Evolutionary conservation across 192 early-diverging fungal species (phyloP).

Genomic region (Geranomyces michiganensis): DNA sequence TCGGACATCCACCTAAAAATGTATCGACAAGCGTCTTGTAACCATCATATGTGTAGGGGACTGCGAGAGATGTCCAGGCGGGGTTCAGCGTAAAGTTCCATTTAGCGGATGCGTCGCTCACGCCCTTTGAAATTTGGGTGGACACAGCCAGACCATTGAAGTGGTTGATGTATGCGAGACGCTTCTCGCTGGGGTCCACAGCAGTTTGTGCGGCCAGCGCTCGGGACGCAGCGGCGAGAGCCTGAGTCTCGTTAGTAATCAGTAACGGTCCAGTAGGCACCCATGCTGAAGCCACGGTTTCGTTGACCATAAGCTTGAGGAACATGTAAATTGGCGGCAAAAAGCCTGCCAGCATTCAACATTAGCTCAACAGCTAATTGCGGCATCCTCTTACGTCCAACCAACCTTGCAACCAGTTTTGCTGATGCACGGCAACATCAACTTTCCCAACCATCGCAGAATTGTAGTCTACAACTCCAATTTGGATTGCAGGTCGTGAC

Average conservation of each 20-base stretch:
- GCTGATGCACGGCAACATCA: too few species aligned
- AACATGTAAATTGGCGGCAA: conserved; percentile 4
- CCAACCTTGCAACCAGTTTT: too few species aligned
- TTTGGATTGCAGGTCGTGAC: too few species aligned
- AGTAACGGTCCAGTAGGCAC: background rate
- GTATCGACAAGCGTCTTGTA: background rate
- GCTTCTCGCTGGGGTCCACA: background rate
- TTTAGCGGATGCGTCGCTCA: background rate
- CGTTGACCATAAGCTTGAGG: conserved; percentile 4
- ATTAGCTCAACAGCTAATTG: background rate
- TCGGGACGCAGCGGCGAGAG: too few species aligned
- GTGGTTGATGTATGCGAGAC: background rate
- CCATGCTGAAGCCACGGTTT: background rate
- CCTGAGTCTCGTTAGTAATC: background rate
- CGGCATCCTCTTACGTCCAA: too few species aligned
- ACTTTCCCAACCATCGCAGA: too few species aligned
- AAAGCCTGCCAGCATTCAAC: background rate
- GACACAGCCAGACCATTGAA: background rate
- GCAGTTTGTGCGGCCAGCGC: too few species aligned
- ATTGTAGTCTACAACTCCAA: too few species aligned
- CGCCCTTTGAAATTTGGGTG: background rate
- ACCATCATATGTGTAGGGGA: background rate
- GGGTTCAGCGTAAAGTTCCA: background rate
- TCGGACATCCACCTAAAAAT: background rate
- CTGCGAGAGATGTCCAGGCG: background rate